Conservation (phyloP, 2,329 filamentous ascomycete species). For the Neurospora sp. region DNA sequence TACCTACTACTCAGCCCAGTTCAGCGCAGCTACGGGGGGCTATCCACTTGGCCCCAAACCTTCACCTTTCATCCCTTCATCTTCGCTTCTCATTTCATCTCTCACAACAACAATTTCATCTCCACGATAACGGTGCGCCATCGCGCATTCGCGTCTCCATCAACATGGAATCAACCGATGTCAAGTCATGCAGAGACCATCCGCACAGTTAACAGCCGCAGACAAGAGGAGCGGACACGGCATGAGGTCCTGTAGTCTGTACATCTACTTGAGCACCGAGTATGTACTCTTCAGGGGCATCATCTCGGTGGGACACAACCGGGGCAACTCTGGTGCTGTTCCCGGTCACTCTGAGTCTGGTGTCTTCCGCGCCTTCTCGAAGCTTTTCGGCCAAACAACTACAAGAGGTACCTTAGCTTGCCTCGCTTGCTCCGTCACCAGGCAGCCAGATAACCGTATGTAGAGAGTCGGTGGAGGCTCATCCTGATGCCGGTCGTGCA, state of each 20-base stretch:
- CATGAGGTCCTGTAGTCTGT: neutral
- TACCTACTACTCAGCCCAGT: neutral
- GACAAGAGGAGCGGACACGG: neutral
- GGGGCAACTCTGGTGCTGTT: neutral
- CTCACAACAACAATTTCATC: neutral
- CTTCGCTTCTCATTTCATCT: neutral
- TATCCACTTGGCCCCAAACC: too few species aligned
- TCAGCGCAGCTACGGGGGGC: neutral
- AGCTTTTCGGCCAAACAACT: neutral
- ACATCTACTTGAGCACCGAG: neutral
- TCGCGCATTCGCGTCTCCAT: neutral
- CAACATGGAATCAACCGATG: neutral
- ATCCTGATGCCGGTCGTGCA: neutral
- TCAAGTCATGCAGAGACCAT: neutral
- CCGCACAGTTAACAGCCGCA: too few species aligned
- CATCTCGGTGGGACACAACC: neutral
- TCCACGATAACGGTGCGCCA: neutral
- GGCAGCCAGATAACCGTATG: neutral
- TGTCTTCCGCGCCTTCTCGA: neutral
- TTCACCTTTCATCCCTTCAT: neutral
- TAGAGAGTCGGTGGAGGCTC: neutral
- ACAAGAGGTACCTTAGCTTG: neutral
- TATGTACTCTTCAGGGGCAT: neutral
- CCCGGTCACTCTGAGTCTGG: neutral
- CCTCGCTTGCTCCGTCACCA: neutral